phyloP scores from a whole-genome alignment of 2,329 filamentous ascomycete genomes.

The Diaporthe eres region DNA sequence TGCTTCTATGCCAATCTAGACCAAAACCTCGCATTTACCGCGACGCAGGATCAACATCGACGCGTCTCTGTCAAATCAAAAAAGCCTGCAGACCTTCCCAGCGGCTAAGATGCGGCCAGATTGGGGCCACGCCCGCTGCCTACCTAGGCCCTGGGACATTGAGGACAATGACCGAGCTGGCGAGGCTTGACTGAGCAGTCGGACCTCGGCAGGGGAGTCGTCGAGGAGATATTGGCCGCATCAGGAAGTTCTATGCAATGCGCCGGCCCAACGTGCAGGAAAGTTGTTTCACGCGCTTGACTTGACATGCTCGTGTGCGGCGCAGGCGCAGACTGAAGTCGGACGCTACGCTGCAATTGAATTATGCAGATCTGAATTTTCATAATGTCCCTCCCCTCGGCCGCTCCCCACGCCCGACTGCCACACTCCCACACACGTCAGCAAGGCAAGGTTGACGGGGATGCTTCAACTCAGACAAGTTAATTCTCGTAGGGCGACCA shows the following conservation, averaged over 20 bases:
- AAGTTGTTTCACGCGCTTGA: slow-evolving; percentile 24
- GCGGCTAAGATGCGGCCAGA: slow-evolving; percentile 37
- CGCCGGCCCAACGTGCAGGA: slow-evolving; percentile 36
- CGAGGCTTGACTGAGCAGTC: slow-evolving; percentile 29
- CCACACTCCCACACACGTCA: slow-evolving; percentile 4
- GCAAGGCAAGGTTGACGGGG: neutral
- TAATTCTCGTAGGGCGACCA: slow-evolving; percentile 40
- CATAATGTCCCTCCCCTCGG: neutral
- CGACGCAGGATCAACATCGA: slow-evolving; percentile 1
- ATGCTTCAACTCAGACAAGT: neutral
- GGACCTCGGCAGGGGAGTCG: neutral
- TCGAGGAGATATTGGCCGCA: slow-evolving; percentile 21
- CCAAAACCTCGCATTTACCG: neutral
- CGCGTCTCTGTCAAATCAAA: slow-evolving; percentile 19
- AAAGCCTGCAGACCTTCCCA: neutral
- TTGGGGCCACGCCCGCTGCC: neutral
- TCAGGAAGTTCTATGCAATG: slow-evolving; percentile 27
- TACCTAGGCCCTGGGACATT: neutral
- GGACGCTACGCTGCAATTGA: neutral
- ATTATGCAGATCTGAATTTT: slow-evolving; percentile 22
- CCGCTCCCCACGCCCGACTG: slow-evolving; percentile 3
- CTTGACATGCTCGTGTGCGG: slow-evolving; percentile 19
- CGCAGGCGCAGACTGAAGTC: slow-evolving; percentile 25
- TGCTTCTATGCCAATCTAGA: neutral
- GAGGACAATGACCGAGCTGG: slow-evolving; percentile 20